Conservation (phyloP, 768 basidiomycete genomes). For the Heimioporus sp. region DNA sequence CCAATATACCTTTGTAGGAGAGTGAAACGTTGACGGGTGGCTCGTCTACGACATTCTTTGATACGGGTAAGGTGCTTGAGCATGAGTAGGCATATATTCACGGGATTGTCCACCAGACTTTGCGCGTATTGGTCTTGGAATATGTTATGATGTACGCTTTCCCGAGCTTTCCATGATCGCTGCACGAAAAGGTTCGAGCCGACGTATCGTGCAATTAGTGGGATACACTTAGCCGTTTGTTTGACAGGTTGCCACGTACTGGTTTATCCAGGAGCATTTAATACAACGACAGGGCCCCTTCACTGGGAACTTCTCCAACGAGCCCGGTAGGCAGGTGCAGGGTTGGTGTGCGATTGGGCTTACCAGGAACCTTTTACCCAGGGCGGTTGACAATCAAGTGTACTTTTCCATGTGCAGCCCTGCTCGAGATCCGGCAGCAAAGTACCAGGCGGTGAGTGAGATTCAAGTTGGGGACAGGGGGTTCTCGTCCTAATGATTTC, state of each 20-base stretch:
- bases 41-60: conserved; percentile 64
- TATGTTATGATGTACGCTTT: conserved; percentile 96
- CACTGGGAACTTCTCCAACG: conserved; percentile 95
- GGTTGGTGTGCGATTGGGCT: not conserved
- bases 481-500: not conserved
- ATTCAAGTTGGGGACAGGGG: not conserved
- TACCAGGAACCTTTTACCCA: conserved; percentile 29
- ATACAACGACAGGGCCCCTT: conserved; percentile 89
- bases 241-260: conserved; percentile 76
- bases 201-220: not conserved
- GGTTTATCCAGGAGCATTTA: conserved; percentile 95
- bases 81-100: not conserved
- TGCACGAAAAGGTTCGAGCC: conserved; percentile 69
- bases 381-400: conserved; percentile 97
- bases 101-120: conserved; percentile 55
- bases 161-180: conserved; percentile 92
- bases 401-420: conserved; percentile 96
- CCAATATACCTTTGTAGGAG: conserved; percentile 51
- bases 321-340: conserved; percentile 51
- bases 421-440: conserved; percentile 76
- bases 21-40: conserved; percentile 87
- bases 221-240: conserved; percentile 1
- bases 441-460: conserved; percentile 80
- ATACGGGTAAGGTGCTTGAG: too few species aligned
- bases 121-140: conserved; percentile 93